Percentiles rank a stretch among this genome's conserved stretches.
Evolutionary conservation across 2,329 filamentous ascomycete species (phyloP).

Genomic region (Bipolaris gigantea): DNA sequence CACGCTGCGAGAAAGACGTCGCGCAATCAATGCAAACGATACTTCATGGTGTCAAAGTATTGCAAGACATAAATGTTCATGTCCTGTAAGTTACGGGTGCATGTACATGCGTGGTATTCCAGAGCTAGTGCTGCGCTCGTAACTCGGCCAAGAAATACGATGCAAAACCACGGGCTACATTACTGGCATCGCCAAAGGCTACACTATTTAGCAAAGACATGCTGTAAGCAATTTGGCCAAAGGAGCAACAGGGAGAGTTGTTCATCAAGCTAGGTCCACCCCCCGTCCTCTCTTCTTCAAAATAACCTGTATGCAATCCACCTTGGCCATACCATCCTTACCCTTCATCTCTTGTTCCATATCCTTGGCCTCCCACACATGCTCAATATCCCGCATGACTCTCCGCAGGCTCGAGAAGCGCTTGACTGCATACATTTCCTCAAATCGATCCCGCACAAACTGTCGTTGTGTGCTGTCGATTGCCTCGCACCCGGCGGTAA

Average conservation of each 20-base stretch:
- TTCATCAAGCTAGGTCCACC: conserved; percentile 31
- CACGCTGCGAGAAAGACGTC: neutral
- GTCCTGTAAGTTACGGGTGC: no score
- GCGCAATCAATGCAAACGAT: neutral
- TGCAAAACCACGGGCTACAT: no score
- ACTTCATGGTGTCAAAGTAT: neutral
- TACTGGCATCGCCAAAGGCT: no score
- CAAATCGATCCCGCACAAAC: conserved; percentile 32
- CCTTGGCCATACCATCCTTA: conserved; percentile 29
- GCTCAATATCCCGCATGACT: conserved; percentile 34
- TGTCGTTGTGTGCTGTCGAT: conserved; percentile 23
- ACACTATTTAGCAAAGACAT: no score
- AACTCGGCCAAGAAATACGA: no score
- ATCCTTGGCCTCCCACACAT: conserved; percentile 37
- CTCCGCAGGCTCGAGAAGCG: conserved; percentile 30
- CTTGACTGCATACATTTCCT: conserved; percentile 27
- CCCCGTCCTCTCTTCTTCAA: conserved; percentile 28
- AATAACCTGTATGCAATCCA: conserved; percentile 41
- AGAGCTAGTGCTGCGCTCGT: no score
- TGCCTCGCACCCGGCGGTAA: conserved; percentile 37
- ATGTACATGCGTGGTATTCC: no score
- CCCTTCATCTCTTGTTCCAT: conserved; percentile 25
- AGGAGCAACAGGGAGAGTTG: no score
- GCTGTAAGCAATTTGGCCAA: no score
- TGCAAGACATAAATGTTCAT: neutral